A percentile compares a stretch with the other conserved stretches of the same genome.
Conservation (phyloP, 2,329 filamentous ascomycete genomes). For the Microsporum audouinii region DNA sequence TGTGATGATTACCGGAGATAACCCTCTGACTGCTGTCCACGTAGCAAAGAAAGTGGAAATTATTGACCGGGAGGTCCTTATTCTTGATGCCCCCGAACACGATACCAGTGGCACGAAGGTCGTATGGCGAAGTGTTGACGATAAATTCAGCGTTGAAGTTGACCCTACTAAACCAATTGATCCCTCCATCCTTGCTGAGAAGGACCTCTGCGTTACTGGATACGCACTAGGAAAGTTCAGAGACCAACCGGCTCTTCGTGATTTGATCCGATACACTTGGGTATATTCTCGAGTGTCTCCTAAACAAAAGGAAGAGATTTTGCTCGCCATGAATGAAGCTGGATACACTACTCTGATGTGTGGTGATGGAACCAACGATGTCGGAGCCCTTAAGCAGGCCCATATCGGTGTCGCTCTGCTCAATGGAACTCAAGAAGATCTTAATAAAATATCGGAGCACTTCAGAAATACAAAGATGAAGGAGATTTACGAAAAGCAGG, state of each 20-base stretch:
- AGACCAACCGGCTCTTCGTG: constrained; percentile 61
- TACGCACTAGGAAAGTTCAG: constrained; percentile 87
- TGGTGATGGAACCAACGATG: constrained; percentile 95
- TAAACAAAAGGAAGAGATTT: constrained; percentile 96
- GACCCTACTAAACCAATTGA: constrained; percentile 74
- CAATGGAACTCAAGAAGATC: constrained; percentile 85
- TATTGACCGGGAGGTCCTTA: constrained; percentile 87
- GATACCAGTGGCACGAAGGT: constrained; percentile 68
- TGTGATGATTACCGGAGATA: constrained; percentile 98
- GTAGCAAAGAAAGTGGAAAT: constrained; percentile 95
- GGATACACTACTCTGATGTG: constrained; percentile 99
- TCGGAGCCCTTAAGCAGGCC: constrained; percentile 93
- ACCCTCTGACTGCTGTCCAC: constrained; percentile 89
- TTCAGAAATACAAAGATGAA: constrained; percentile 95
- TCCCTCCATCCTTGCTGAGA: constrained; percentile 63
- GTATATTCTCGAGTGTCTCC: constrained; percentile 97
- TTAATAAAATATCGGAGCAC: constrained; percentile 85
- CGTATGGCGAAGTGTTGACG: constrained; percentile 91
- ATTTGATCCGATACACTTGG: constrained; percentile 81
- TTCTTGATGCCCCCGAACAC: constrained; percentile 87
- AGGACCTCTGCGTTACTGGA: constrained; percentile 91
- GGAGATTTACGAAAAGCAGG: constrained; percentile 95
- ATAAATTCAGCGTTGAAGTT: constrained; percentile 73
- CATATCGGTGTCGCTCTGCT: constrained; percentile 93
- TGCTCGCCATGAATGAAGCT: constrained; percentile 90